phyloP scores from a whole-genome alignment of 177 flowering plant genomes.

The Vitis hybrid region DNA sequence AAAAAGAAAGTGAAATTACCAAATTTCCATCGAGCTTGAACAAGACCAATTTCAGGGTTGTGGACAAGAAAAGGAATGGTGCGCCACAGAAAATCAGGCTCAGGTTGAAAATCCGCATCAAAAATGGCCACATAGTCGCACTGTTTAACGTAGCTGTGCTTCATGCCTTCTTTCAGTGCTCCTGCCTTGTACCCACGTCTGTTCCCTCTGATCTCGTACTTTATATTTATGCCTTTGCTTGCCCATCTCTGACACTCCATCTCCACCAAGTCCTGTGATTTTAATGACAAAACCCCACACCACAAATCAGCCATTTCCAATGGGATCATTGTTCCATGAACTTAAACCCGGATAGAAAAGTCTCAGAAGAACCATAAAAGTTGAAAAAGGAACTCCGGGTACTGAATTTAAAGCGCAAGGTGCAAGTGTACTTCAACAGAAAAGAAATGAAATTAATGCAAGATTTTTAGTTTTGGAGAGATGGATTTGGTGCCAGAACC shows the following conservation, averaged over 20 bases:
- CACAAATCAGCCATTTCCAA: background rate
- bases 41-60: conserved; percentile 32
- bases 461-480: too few species aligned
- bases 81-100: conserved; percentile 35
- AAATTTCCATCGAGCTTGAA: conserved; percentile 41
- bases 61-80: conserved; percentile 31
- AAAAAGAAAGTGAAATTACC: conserved; percentile 13
- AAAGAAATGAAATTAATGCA: too few species aligned
- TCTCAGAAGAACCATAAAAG: too few species aligned
- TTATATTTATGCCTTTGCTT: conserved; percentile 37
- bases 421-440: too few species aligned
- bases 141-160: conserved; percentile 30
- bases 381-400: too few species aligned
- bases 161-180: conserved; percentile 38
- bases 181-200: conserved; percentile 41
- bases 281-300: background rate
- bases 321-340: too few species aligned
- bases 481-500: conserved; percentile 10
- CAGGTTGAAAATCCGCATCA: conserved; percentile 43
- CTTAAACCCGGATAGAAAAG: too few species aligned
- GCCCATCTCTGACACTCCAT: conserved; percentile 34
- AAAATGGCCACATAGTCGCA: conserved; percentile 37
- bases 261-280: conserved; percentile 26
- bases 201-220: conserved; percentile 36
- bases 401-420: too few species aligned